A percentile compares a stretch with the other conserved stretches of the same genome.
Evolutionary conservation across 2,329 filamentous ascomycete species (phyloP).

Genomic region (Mollisiaceae sp.): DNA sequence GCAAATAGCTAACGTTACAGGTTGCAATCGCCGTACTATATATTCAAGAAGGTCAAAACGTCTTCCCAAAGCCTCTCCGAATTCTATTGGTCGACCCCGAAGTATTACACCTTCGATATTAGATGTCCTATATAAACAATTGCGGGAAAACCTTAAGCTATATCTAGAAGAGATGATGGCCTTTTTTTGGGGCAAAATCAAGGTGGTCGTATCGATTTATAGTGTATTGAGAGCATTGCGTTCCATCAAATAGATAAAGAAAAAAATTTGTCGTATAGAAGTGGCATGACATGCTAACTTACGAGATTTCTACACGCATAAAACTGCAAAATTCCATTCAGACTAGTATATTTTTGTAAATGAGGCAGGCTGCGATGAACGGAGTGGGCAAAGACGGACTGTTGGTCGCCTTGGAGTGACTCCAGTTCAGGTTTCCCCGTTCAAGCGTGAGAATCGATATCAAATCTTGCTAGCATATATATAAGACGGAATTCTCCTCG

Average conservation of each 20-base stretch:
- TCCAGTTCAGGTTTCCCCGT: neutral
- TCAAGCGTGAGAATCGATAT: constrained; percentile 25
- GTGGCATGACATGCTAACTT: constrained; percentile 6
- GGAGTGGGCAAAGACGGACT: neutral
- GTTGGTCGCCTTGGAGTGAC: neutral
- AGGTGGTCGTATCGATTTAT: constrained; percentile 9
- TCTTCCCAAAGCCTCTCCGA: constrained; percentile 30
- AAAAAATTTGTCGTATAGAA: constrained; percentile 12
- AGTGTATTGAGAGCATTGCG: constrained; percentile 21
- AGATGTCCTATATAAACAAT: constrained; percentile 34
- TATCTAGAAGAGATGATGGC: constrained; percentile 33
- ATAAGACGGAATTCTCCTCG: constrained; percentile 33
- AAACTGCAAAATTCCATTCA: constrained; percentile 24
- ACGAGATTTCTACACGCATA: constrained; percentile 12
- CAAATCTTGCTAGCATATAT: constrained; percentile 36
- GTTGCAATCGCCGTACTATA: constrained; percentile 22
- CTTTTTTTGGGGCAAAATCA: constrained; percentile 30
- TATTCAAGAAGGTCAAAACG: constrained; percentile 22
- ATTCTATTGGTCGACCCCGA: constrained; percentile 28
- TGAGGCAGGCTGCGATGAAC: constrained; percentile 8
- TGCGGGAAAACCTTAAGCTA: constrained; percentile 30
- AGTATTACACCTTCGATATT: constrained; percentile 35
- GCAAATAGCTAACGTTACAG: constrained; percentile 27
- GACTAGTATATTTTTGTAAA: constrained; percentile 7
- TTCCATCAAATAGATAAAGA: constrained; percentile 1